These are phyloP conservation scores for Moesziomyces aphidis DNA, from an alignment of 1,284 basidiomycete species.

Conservation along the genomic window DNA sequence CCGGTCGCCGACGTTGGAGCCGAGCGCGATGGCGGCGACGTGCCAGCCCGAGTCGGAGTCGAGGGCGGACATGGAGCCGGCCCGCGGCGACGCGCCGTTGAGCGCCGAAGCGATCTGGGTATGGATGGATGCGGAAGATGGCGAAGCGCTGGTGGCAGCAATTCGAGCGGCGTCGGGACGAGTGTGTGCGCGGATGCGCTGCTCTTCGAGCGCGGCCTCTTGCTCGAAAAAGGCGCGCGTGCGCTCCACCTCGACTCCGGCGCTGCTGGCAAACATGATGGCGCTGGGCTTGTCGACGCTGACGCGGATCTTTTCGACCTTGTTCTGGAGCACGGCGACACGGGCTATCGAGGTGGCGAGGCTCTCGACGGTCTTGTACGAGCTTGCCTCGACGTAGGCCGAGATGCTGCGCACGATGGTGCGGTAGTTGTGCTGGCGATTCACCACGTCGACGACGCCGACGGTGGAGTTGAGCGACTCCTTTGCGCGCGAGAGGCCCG, in stretches of 20 bases:
- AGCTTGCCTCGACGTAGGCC: slow-evolving; percentile 71
- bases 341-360: slow-evolving; percentile 76
- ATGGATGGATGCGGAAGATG: not conserved
- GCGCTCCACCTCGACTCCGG: slow-evolving; percentile 75
- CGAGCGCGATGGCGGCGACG: slow-evolving; percentile 80
- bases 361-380: slow-evolving; percentile 80
- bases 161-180: not conserved
- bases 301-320: slow-evolving; percentile 68
- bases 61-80: not conserved
- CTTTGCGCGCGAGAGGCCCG: slow-evolving; percentile 41
- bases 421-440: slow-evolving; percentile 46
- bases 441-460: slow-evolving; percentile 50
- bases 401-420: slow-evolving; percentile 59
- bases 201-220: slow-evolving; percentile 34
- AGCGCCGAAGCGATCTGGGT: not conserved
- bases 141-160: too few relatives aligned
- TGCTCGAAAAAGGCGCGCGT: slow-evolving; percentile 68
- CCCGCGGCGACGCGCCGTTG: not conserved
- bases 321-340: slow-evolving; percentile 69
- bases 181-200: slow-evolving; percentile 14
- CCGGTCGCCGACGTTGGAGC: slow-evolving; percentile 90
- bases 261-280: slow-evolving; percentile 76
- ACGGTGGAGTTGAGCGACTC: slow-evolving; percentile 16
- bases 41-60: slow-evolving; percentile 45
- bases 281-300: slow-evolving; percentile 82